Conservation (phyloP, 768 basidiomycete genomes). For the Termitomyces sp. region DNA sequence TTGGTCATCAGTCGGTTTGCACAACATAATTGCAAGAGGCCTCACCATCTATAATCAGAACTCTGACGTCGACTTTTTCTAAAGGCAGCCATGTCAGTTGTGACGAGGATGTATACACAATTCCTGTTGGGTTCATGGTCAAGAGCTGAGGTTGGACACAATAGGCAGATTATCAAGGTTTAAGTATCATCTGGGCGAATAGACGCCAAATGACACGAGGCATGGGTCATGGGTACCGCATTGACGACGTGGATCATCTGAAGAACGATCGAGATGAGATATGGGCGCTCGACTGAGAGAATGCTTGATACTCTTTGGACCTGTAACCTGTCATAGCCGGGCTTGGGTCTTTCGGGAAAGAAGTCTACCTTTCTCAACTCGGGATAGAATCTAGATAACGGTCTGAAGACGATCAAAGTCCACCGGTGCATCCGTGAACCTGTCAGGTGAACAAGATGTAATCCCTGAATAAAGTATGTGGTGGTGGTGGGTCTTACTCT, state of each 20-base stretch:
- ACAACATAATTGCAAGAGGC: neutral
- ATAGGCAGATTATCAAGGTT: neutral
- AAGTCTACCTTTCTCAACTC: neutral
- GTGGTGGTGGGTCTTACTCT: too few species aligned
- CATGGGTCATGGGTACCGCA: neutral
- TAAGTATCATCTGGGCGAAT: neutral
- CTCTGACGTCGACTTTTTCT: slow-evolving; percentile 37
- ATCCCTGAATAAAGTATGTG: too few species aligned
- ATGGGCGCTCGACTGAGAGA: neutral
- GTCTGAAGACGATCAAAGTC: too few species aligned
- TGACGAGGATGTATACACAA: slow-evolving; percentile 12
- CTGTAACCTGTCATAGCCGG: neutral
- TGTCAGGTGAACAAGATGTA: neutral
- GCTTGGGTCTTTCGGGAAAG: neutral
- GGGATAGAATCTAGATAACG: too few species aligned
- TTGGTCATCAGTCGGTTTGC: neutral
- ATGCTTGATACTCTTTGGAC: too few species aligned
- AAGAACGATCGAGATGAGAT: neutral
- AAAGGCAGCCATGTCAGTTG: slow-evolving; percentile 29
- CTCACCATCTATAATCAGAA: slow-evolving; percentile 41
- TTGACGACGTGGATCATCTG: neutral
- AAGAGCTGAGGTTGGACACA: neutral
- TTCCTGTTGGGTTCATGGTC: slow-evolving; percentile 11
- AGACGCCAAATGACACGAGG: slow-evolving; percentile 3
- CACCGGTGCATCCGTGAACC: too few species aligned